Conservation (phyloP, 805 yeast species). For the Kockiozyma suomiensis region DNA sequence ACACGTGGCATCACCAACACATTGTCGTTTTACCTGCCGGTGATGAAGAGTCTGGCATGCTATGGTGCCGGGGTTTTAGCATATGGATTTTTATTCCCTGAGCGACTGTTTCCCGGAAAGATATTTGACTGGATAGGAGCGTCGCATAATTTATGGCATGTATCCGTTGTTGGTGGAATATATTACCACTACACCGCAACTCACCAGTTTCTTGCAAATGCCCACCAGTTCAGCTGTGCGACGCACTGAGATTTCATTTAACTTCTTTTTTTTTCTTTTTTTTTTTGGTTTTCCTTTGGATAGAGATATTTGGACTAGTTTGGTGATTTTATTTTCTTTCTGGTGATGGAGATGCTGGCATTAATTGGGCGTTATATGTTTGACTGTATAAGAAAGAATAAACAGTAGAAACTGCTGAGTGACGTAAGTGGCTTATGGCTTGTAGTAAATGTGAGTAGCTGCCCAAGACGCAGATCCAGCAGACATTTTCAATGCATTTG, state of each 20-base stretch:
- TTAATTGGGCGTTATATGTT: not conserved
- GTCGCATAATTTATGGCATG: constrained; percentile 96
- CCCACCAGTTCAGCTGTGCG: constrained; percentile 36
- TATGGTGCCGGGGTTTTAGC: constrained; percentile 82
- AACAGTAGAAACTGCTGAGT: not conserved
- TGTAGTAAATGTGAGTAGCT: not conserved
- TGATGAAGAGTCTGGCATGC: constrained; percentile 70
- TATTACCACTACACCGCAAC: constrained; percentile 83
- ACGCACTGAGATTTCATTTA: not conserved
- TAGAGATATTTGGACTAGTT: not conserved
- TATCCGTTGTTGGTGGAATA: constrained; percentile 87
- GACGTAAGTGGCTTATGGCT: not conserved
- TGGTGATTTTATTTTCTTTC: not conserved
- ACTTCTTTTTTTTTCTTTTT: too few relatives aligned
- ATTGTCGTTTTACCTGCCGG: constrained; percentile 62
- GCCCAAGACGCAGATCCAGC: too few relatives aligned
- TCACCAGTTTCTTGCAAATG: constrained; percentile 64
- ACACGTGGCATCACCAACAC: constrained; percentile 61
- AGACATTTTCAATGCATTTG: too few relatives aligned
- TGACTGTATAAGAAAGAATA: too few relatives aligned
- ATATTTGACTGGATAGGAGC: constrained; percentile 58
- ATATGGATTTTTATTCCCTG: constrained; percentile 87
- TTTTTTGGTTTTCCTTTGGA: too few relatives aligned
- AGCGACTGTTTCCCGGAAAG: constrained; percentile 57
- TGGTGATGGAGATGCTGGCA: not conserved